Evolutionary conservation across 768 basidiomycete genomes (phyloP).

Genomic region (Trametes villosa): DNA sequence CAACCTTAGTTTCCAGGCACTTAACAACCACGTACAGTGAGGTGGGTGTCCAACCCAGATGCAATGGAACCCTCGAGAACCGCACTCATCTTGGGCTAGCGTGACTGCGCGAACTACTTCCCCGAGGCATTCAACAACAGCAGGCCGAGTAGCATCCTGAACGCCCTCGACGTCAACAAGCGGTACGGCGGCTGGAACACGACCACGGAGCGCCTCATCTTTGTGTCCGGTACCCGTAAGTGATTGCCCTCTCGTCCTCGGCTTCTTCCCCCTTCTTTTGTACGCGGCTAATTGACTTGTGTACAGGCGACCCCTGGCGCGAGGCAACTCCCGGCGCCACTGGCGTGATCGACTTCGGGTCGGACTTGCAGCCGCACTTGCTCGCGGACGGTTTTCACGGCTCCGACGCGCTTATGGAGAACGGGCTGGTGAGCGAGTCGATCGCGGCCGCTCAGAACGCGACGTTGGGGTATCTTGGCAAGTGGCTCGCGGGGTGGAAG

Average conservation of each 20-base stretch:
- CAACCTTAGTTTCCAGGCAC: constrained; percentile 52
- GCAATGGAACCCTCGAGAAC: too few species aligned
- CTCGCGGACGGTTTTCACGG: constrained; percentile 66
- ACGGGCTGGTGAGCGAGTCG: constrained; percentile 50
- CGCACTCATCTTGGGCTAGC: too few species aligned
- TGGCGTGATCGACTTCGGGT: constrained; percentile 47
- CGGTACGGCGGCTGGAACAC: constrained; percentile 67
- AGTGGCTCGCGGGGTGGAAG: too few species aligned
- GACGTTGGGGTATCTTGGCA: too few species aligned
- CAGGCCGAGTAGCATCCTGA: constrained; percentile 30
- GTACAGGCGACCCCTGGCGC: constrained; percentile 74
- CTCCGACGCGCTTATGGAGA: constrained; percentile 54
- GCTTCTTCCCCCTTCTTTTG: neutral
- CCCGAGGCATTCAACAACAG: constrained; percentile 50
- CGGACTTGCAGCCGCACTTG: constrained; percentile 56
- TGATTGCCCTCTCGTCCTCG: constrained; percentile 10
- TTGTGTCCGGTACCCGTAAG: constrained; percentile 68
- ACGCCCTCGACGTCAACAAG: constrained; percentile 46
- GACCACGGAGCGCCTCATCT: constrained; percentile 60
- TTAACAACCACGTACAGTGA: constrained; percentile 52
- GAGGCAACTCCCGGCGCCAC: constrained; percentile 67
- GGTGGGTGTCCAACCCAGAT: too few species aligned
- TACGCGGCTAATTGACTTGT: neutral
- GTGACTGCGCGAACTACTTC: constrained; percentile 68
- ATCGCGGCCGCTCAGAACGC: constrained; percentile 52